Conservation (phyloP, 1,139 yeast genomes). For the Scheffersomyces cryptocercus region DNA sequence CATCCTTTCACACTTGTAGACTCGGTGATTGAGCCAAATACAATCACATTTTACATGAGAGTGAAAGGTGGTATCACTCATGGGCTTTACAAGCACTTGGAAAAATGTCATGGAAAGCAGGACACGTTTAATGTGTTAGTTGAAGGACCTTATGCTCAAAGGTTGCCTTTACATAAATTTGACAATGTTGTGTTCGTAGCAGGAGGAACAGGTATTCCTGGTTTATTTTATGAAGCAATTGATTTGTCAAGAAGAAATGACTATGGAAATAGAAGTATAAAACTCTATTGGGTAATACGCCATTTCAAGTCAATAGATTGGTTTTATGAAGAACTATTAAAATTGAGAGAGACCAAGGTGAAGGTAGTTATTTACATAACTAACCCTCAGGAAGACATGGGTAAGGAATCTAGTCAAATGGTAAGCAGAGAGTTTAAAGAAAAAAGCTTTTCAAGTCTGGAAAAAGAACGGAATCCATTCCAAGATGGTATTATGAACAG, state of each 20-base stretch:
- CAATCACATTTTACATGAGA: conserved; percentile 19
- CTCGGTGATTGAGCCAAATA: conserved; percentile 10
- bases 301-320: conserved; percentile 50
- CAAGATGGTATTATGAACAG: no score
- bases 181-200: conserved; percentile 31
- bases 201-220: conserved; percentile 77
- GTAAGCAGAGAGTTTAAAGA: no score
- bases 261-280: conserved; percentile 13
- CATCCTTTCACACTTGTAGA: conserved; percentile 23
- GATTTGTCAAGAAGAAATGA: conserved; percentile 19
- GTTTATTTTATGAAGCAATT: conserved; percentile 31
- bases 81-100: conserved; percentile 14
- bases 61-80: conserved; percentile 23
- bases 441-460: no score
- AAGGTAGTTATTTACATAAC: conserved; percentile 41
- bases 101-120: conserved; percentile 11
- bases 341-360: conserved; percentile 22
- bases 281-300: conserved; percentile 39
- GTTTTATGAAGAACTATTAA: conserved; percentile 46
- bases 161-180: conserved; percentile 14
- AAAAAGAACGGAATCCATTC: no score
- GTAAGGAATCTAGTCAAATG: conserved; percentile 3
- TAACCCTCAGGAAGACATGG: conserved; percentile 19
- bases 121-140: conserved; percentile 34
- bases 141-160: conserved; percentile 61